These are phyloP conservation scores for Buddleja alternifolia DNA, from an alignment of 257 asterid genomes.

Conservation along the genomic window DNA sequence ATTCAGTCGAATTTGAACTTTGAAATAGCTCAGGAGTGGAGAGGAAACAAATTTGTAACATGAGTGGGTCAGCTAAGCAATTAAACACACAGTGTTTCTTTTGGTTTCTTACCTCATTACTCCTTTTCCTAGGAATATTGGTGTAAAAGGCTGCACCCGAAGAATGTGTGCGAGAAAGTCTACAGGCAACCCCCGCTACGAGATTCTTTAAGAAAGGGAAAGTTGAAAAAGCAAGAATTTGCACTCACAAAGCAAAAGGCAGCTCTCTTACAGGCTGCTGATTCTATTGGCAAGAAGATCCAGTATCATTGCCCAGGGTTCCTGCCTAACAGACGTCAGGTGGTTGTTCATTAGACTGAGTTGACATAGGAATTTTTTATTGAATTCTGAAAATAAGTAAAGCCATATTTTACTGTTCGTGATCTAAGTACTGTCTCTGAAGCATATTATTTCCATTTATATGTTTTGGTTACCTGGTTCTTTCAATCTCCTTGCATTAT, in stretches of 20 bases:
- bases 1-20: background rate
- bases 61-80: constrained; percentile 12
- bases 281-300: constrained; percentile 87
- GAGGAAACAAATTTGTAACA: background rate
- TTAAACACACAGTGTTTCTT: constrained; percentile 22
- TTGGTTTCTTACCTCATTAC: constrained; percentile 24
- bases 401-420: constrained; percentile 8
- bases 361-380: constrained; percentile 16
- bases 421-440: constrained; percentile 15
- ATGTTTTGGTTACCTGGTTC: constrained; percentile 20
- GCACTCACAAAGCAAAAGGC: constrained; percentile 74
- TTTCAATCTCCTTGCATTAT: constrained; percentile 13
- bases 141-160: constrained; percentile 96
- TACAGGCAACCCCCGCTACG: constrained; percentile 96
- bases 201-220: constrained; percentile 93
- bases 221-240: constrained; percentile 86
- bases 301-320: constrained; percentile 91
- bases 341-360: constrained; percentile 42
- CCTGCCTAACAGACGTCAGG: constrained; percentile 95
- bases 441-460: constrained; percentile 20
- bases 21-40: constrained; percentile 16
- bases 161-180: constrained; percentile 95
- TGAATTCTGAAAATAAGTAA: constrained; percentile 7
- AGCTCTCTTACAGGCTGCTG: constrained; percentile 82
- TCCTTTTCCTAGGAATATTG: constrained; percentile 74